Base-by-base conservation (phyloP, 129 eudicot species). In the Escallonia herrerae region DNA sequence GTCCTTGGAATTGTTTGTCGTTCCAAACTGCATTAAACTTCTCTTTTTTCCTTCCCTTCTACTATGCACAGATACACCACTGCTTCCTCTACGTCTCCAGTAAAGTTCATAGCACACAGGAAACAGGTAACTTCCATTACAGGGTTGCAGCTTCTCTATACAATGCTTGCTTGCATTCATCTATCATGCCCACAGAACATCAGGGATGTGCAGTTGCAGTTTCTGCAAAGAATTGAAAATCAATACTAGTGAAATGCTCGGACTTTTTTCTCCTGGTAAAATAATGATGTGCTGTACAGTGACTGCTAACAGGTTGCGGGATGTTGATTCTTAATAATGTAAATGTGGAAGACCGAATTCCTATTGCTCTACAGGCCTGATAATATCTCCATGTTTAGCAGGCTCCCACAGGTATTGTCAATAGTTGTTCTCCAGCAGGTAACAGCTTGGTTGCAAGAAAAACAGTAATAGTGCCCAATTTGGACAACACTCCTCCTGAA, bases 401-500 rank as follows among this genome's bases (percentile, higher is more conserved):
- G 73, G 40, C 65, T 58, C 65, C 65, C 38, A 68, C 73, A 13
- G 65, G 65, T 12, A 58, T 57, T 22, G 65, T 68, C 7, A 58
- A 65, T 13, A 68, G 65, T 39, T 57, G 47, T 58, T 58, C 73
- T 57, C 65, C 65, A 60, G 65, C 38, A 5, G 73, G 58, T 68
- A 68, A 68, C 73, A 57, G 47, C 62, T 68, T 48, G 9, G 37
- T 22, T 3, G 57, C 48, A 5, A 57, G 44, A 11, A 58, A 59
- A 56, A 68, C 58, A 33, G 65, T 48, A 57, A 47, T n/a, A 42
- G 47, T 68, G 39, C 58, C 45, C 47, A 58, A 39, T n/a, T 57
- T 51, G 6, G 43, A 62, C 11, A 37, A 40, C 2, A 58, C 44
- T 38, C 63, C 45, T 39, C 69, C 57, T 22, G 10, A 64, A 13